Conservation (phyloP, 768 basidiomycete species). For the Calocera viscosa region DNA sequence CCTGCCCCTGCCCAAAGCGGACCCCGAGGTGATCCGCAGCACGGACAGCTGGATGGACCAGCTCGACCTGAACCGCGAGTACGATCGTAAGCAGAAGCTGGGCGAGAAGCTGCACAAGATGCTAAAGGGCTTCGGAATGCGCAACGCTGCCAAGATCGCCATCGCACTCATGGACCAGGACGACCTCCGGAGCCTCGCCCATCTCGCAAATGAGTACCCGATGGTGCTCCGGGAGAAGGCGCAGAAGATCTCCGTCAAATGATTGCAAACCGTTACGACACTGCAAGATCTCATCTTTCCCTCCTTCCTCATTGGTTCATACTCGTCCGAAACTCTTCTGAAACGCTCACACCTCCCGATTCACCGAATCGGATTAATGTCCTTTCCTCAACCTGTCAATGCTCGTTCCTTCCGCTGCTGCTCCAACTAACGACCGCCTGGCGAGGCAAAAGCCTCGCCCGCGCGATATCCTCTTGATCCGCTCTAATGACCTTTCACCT, state of each 20-base stretch:
- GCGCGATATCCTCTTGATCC: not conserved
- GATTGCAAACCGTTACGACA: not conserved
- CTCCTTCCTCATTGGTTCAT: not conserved
- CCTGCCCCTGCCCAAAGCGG: slow-evolving; percentile 54
- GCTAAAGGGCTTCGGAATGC: slow-evolving; percentile 69
- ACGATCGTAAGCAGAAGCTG: slow-evolving; percentile 62
- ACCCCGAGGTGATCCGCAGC: slow-evolving; percentile 51
- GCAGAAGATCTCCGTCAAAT: slow-evolving; percentile 7
- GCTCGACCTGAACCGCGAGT: slow-evolving; percentile 41
- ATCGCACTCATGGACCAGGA: slow-evolving; percentile 74
- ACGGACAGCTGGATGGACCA: slow-evolving; percentile 64
- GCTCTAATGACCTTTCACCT: not conserved
- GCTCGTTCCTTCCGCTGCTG: not conserved
- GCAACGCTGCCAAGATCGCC: slow-evolving; percentile 71
- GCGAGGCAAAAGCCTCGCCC: not conserved
- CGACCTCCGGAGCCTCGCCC: slow-evolving; percentile 69
- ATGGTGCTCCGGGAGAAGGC: slow-evolving; percentile 67
- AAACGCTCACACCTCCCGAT: not conserved
- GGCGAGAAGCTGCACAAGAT: slow-evolving; percentile 62
- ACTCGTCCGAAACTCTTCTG: not conserved
- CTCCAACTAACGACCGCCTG: not conserved
- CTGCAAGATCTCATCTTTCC: not conserved
- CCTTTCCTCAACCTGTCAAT: not conserved
- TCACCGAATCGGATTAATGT: not conserved
- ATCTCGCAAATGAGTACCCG: slow-evolving; percentile 80